These are phyloP conservation scores for Bruguiera gymnorhiza DNA, from an alignment of 345 rosid species.

Conservation along the genomic window DNA sequence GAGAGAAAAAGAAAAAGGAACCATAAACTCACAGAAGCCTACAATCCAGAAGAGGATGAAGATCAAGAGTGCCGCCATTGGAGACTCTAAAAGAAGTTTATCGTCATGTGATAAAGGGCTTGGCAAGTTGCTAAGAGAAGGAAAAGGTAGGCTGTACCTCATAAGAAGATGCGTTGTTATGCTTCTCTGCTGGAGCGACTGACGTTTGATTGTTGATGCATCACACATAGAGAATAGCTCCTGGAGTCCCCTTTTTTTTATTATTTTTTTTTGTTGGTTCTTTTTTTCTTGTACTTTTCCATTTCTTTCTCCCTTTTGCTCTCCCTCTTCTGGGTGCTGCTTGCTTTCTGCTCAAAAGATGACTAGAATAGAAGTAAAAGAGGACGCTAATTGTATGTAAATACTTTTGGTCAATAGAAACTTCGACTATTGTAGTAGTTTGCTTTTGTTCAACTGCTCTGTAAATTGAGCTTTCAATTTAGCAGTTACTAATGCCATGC, in stretches of 20 bases:
- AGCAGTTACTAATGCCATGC: too few species aligned
- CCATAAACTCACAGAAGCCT: not conserved
- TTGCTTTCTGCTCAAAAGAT: too few species aligned
- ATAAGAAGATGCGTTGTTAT: slow-evolving; percentile 51
- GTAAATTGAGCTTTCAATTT: too few species aligned
- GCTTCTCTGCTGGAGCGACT: slow-evolving; percentile 59
- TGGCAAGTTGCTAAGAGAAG: slow-evolving; percentile 42
- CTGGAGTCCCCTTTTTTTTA: not conserved
- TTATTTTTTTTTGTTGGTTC: not conserved
- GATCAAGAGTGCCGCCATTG: slow-evolving; percentile 24
- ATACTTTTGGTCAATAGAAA: too few species aligned
- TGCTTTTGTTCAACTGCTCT: too few species aligned
- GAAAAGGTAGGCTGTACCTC: slow-evolving; percentile 52
- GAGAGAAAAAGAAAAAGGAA: not conserved
- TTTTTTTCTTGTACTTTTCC: not conserved
- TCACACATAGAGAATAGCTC: not conserved
- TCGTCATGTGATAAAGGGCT: slow-evolving; percentile 34
- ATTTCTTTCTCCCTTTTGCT: not conserved
- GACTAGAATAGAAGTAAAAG: too few species aligned
- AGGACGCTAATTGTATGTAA: too few species aligned
- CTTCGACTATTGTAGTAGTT: too few species aligned
- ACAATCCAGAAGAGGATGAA: slow-evolving; percentile 19
- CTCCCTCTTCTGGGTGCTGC: not conserved
- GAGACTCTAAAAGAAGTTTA: slow-evolving; percentile 35
- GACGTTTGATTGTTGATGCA: not conserved